Evolutionary conservation across 768 basidiomycete genomes (phyloP), one percentile per base, ranked within the genome.

Genomic region (Russula griseocarnosa): DNA sequence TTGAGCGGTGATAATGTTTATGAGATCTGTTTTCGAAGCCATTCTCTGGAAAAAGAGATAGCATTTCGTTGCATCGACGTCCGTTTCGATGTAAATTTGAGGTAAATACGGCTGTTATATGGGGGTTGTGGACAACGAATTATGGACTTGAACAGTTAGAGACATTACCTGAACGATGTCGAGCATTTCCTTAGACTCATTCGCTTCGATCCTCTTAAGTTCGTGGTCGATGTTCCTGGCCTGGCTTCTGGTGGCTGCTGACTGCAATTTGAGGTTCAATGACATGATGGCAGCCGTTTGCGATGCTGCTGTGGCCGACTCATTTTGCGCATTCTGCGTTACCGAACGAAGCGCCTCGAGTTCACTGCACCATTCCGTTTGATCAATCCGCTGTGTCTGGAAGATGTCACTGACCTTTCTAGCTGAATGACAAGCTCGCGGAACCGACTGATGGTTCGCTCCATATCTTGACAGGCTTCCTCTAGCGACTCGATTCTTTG

Each of bases 241-340:
- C 70, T 96, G 95, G 67, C 91, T 90, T 81, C 96, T 97, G 34
- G 88, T 81, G 0, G 90, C 94, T 2, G 93, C 83, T 0, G 91
- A 91, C 73, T 98, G 96, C 6, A 99, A 81, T 73, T 92, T 97
- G 74, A 97, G 82, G 74, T 98, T 98, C 58, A 97, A 79, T 52
- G 94, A 93, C 82, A 98, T 87, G 80, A 98, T 88, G 3, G 91
- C 90, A 3, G 95, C 95, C 0, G 92, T 89, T 70, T 98, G 94
- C 1, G 88, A 90, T 16, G 85, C 87, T 18, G 92, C 90, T 0
- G 86, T 84, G 1, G 89, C 88, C 3, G 90, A 90, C 72, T 94
- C 91, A 30, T 82, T 81, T 69, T 92, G 90, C 1, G 90, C 91
- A 0, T 86, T 88, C 70, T 92, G 89, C 4, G 93, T 93, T 72